These are phyloP conservation scores for Colletotrichum lentis DNA, from an alignment of 2,329 filamentous ascomycete genomes.

Conservation along the genomic window DNA sequence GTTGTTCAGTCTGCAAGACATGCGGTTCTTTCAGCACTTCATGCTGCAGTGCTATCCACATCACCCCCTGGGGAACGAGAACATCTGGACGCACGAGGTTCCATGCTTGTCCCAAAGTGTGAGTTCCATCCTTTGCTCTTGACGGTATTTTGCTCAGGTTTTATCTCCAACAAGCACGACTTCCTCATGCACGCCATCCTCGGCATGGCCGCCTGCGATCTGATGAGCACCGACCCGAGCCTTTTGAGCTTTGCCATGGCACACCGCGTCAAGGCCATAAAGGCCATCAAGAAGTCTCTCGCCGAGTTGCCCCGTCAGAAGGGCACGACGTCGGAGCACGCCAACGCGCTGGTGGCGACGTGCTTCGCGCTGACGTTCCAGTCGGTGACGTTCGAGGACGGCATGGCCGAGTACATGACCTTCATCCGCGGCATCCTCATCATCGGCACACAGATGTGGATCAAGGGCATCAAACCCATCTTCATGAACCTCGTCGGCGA, in stretches of 20 bases:
- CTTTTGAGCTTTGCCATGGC: constrained; percentile 66
- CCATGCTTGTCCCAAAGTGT: constrained; percentile 73
- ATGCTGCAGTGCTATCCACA: constrained; percentile 68
- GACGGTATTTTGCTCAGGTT: background rate
- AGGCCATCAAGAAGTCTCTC: constrained; percentile 66
- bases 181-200: constrained; percentile 77
- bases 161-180: constrained; percentile 58
- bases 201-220: constrained; percentile 72
- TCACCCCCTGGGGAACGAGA: constrained; percentile 70
- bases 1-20: constrained; percentile 68
- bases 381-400: constrained; percentile 65
- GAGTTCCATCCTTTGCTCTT: constrained; percentile 41
- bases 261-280: constrained; percentile 72
- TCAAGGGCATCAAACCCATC: constrained; percentile 57
- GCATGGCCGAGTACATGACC: constrained; percentile 67
- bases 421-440: constrained; percentile 66
- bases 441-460: constrained; percentile 62
- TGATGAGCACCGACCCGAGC: constrained; percentile 60
- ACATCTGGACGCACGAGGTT: constrained; percentile 72
- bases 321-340: constrained; percentile 58
- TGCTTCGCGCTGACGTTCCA: constrained; percentile 69
- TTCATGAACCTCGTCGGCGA: constrained; percentile 58
- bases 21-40: constrained; percentile 76
- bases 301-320: constrained; percentile 51
- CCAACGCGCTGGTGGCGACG: constrained; percentile 66